Evolutionary conservation across 2,329 filamentous ascomycete species (phyloP).

Genomic region (Chaetomiaceae sp.): DNA sequence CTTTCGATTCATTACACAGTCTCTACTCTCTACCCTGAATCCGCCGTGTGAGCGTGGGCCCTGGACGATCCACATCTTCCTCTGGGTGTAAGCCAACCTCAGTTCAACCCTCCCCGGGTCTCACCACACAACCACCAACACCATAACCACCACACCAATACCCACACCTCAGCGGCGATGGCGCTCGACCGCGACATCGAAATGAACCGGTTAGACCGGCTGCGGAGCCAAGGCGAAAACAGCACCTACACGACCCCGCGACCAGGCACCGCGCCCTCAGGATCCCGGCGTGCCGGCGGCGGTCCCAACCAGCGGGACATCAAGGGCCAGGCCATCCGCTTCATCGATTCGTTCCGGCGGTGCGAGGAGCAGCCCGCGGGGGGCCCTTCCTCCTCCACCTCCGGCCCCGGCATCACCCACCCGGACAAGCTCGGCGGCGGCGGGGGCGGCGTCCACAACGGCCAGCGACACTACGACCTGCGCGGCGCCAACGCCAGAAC

Average conservation of each 20-base stretch:
- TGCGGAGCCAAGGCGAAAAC: conserved; percentile 18
- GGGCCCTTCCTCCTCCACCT: not conserved
- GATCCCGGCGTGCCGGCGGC: not conserved
- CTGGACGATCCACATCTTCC: no score
- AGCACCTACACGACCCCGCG: conserved; percentile 16
- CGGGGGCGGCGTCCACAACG: not conserved
- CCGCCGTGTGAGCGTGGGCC: no score
- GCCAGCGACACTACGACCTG: conserved; percentile 25
- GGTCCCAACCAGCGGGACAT: not conserved
- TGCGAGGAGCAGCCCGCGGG: conserved; percentile 9
- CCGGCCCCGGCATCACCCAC: not conserved
- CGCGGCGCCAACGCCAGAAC: conserved; percentile 21
- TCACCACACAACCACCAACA: no score
- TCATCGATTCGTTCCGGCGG: conserved; percentile 27
- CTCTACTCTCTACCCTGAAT: no score
- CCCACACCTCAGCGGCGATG: conserved; percentile 5
- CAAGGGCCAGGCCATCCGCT: conserved; percentile 10
- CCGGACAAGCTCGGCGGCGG: no score
- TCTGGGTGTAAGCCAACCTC: no score
- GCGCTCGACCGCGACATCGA: conserved; percentile 21
- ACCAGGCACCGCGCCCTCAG: not conserved
- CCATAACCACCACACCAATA: not conserved
- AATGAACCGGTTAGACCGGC: conserved; percentile 20
- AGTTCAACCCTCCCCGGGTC: no score
- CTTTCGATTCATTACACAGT: no score